phyloP scores from a whole-genome alignment of 176 grass and related monocot species.

The Oryza coarctata region DNA sequence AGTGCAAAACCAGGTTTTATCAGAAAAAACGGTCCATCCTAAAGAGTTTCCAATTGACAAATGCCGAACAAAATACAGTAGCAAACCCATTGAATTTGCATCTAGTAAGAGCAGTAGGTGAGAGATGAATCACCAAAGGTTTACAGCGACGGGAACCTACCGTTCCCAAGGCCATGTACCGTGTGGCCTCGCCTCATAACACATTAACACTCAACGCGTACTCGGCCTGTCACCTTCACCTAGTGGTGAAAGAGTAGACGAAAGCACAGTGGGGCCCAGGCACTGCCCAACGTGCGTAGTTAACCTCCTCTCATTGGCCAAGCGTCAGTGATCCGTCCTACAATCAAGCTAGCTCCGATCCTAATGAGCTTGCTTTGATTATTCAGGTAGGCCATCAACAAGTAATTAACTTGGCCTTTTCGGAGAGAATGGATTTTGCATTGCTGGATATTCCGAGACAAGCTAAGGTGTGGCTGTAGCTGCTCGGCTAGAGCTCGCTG shows the following conservation, averaged over 20 bases:
- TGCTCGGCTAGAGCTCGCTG: not conserved
- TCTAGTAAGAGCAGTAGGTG: not conserved
- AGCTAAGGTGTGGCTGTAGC: not conserved
- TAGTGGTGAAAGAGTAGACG: not conserved
- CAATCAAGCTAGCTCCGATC: not conserved
- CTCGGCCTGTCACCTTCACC: slow-evolving; percentile 13
- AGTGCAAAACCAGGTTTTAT: not conserved
- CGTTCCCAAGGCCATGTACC: not conserved
- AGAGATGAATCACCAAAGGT: slow-evolving; percentile 4
- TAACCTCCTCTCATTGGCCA: not conserved
- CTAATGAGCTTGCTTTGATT: not conserved
- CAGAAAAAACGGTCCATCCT: not conserved
- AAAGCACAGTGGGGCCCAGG: not conserved
- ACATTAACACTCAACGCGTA: not conserved
- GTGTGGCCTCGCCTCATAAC: not conserved
- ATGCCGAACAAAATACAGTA: not conserved
- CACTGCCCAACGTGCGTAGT: not conserved
- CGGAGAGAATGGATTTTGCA: not conserved
- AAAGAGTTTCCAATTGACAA: not conserved
- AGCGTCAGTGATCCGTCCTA: not conserved
- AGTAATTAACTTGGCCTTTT: not conserved
- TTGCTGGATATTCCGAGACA: slow-evolving; percentile 13
- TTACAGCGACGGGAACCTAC: slow-evolving; percentile 29
- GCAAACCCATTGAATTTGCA: not conserved
- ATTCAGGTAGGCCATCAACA: too few species aligned